Percentiles rank a stretch among this genome's conserved stretches.
phyloP scores from a whole-genome alignment of 2,329 filamentous ascomycete genomes.

The Scedosporium minutisporum region DNA sequence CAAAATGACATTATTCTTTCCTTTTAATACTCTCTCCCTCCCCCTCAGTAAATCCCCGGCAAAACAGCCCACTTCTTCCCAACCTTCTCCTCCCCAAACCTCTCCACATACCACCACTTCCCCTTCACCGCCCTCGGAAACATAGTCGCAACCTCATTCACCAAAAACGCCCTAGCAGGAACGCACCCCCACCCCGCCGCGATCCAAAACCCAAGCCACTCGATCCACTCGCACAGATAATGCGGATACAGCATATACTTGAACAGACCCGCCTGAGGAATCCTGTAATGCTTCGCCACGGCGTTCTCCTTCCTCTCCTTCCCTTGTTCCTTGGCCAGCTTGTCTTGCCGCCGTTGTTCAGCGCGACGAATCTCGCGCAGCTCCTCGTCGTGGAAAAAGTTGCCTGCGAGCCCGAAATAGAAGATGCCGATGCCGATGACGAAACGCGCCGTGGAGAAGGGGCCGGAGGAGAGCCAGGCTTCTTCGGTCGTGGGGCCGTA shows the following conservation, averaged over 20 bases:
- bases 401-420: conserved; percentile 63
- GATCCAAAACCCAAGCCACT: conserved; percentile 87
- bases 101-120: conserved; percentile 75
- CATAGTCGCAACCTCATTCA: conserved; percentile 89
- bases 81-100: conserved; percentile 78
- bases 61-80: conserved; percentile 63
- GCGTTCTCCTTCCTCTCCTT: conserved; percentile 26
- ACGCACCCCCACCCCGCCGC: conserved; percentile 56
- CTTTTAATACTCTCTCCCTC: background rate
- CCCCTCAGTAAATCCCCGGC: conserved; percentile 34
- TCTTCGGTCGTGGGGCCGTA: conserved; percentile 59
- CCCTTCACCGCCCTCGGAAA: conserved; percentile 74
- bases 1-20: background rate
- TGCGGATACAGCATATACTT: conserved; percentile 78
- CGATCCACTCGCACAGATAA: conserved; percentile 93
- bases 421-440: conserved; percentile 63
- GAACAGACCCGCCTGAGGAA: conserved; percentile 79
- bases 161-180: conserved; percentile 70
- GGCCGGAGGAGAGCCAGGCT: conserved; percentile 36
- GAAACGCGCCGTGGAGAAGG: conserved; percentile 34
- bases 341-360: conserved; percentile 51
- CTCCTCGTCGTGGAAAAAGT: conserved; percentile 84
- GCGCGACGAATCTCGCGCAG: conserved; percentile 75
- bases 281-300: conserved; percentile 75
- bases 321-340: conserved; percentile 15